Evolutionary conservation across 192 early-diverging fungal species (phyloP).

Genomic region (Chytriomyces sp.): DNA sequence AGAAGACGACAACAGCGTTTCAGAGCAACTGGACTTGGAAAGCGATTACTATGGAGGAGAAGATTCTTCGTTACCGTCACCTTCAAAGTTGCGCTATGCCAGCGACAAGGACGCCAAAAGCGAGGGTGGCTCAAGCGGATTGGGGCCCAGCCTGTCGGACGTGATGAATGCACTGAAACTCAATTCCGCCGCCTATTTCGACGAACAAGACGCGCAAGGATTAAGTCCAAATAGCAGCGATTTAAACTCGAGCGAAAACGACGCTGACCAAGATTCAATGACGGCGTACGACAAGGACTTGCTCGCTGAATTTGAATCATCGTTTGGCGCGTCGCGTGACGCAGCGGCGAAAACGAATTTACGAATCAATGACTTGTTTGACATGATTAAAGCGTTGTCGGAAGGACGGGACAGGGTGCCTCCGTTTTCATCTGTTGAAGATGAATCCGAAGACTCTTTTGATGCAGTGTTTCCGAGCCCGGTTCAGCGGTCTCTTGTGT

Average conservation of each 20-base stretch:
- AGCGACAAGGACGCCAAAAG: background rate
- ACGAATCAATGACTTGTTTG: slow-evolving; percentile 11
- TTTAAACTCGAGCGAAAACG: background rate
- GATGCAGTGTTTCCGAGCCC: background rate
- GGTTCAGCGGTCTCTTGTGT: background rate
- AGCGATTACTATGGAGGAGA: background rate
- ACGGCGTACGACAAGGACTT: background rate
- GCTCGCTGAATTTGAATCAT: slow-evolving; percentile 15
- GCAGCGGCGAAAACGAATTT: background rate
- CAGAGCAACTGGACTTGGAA: background rate
- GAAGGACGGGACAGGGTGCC: background rate
- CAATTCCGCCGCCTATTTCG: background rate
- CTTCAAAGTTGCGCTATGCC: background rate
- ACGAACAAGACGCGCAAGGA: background rate
- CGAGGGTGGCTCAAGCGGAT: background rate
- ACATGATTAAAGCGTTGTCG: slow-evolving; percentile 11
- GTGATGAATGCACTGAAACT: background rate
- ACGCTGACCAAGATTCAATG: background rate
- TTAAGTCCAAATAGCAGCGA: background rate
- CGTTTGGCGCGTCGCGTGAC: background rate
- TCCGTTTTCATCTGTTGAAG: background rate
- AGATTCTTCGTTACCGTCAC: background rate
- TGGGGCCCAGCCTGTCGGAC: background rate
- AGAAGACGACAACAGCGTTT: background rate
- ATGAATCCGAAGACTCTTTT: background rate